These are phyloP conservation scores for Withania somnifera DNA, from an alignment of 305 asterid species.

Conservation along the genomic window DNA sequence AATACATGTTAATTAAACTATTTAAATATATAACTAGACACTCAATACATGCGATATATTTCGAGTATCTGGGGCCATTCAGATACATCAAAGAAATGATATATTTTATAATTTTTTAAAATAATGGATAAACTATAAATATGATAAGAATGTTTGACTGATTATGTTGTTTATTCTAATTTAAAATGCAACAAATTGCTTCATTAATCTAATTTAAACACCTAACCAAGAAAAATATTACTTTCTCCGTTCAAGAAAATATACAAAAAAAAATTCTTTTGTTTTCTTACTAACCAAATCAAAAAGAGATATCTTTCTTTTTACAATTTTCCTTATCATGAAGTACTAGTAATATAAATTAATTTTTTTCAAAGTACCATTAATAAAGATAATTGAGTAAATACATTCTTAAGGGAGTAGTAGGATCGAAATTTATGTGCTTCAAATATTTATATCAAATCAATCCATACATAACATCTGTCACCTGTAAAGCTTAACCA, in stretches of 20 bases:
- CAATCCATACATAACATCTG: not conserved
- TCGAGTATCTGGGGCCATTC: no score
- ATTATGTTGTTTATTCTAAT: no score
- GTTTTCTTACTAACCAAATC: not conserved
- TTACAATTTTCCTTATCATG: not conserved
- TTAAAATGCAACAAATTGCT: not conserved
- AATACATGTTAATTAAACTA: no score
- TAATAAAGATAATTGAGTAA: not conserved
- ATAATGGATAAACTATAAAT: no score
- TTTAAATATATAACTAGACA: no score
- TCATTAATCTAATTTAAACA: not conserved
- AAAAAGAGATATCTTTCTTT: not conserved
- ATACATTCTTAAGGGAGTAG: not conserved
- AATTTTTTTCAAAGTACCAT: not conserved
- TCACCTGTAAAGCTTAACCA: not conserved
- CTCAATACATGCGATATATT: no score
- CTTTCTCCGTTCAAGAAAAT: not conserved
- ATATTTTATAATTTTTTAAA: no score
- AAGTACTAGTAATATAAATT: not conserved
- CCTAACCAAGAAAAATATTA: not conserved
- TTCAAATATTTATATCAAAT: not conserved
- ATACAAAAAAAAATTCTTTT: not conserved
- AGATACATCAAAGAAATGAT: no score
- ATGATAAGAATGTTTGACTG: no score
- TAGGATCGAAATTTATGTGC: accelerated